Percentiles rank a stretch among this genome's conserved stretches.
These are phyloP conservation scores for Ambrosiella xylebori DNA, from an alignment of 2,329 filamentous ascomycete genomes.

Conservation along the genomic window DNA sequence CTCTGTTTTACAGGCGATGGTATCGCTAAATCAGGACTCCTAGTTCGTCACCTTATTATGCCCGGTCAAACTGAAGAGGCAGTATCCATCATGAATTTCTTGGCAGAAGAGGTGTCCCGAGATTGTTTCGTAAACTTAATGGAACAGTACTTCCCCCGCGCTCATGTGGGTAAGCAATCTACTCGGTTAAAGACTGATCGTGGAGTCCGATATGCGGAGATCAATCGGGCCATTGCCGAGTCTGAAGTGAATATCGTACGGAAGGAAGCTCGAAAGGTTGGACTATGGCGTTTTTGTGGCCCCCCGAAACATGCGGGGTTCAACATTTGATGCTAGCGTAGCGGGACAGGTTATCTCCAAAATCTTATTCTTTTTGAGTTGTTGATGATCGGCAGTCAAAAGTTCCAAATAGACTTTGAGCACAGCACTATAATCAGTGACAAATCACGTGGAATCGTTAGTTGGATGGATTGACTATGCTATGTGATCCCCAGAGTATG, in stretches of 20 bases:
- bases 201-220: conserved; percentile 52
- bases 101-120: conserved; percentile 53
- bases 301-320: conserved; percentile 34
- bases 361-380: background rate
- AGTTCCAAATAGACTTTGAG: too few relatives aligned
- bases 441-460: too few relatives aligned
- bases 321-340: conserved; percentile 23
- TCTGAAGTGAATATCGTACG: conserved; percentile 50
- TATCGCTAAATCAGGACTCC: conserved; percentile 58
- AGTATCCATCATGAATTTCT: conserved; percentile 55
- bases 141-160: conserved; percentile 73
- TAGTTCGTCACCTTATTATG: conserved; percentile 73
- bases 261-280: conserved; percentile 50
- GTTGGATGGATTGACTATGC: too few relatives aligned
- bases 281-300: conserved; percentile 67
- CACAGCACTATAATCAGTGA: too few relatives aligned
- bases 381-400: background rate
- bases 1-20: conserved; percentile 68
- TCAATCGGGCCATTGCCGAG: conserved; percentile 52
- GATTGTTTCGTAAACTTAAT: conserved; percentile 75
- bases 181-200: conserved; percentile 21
- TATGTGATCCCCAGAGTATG: too few relatives aligned
- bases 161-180: conserved; percentile 59
- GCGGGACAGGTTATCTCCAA: background rate
- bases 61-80: conserved; percentile 62